Conservation (phyloP, 2,329 filamentous ascomycete genomes). For the Aspergillus oerlinghausenensis region DNA sequence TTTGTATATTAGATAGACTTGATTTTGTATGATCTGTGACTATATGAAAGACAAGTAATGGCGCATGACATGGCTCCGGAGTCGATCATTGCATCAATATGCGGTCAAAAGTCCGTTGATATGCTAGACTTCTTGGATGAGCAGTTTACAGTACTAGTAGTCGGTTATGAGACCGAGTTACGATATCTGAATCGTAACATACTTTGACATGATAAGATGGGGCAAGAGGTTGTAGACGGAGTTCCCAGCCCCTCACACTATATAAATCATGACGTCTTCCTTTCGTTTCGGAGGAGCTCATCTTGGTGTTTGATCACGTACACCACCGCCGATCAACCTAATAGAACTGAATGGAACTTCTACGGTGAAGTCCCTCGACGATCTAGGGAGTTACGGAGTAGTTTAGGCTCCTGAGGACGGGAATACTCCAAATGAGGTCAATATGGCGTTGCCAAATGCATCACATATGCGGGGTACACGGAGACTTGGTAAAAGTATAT, state of each 20-base stretch:
- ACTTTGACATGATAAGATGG: neutral
- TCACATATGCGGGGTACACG: conserved; percentile 1
- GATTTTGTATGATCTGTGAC: neutral
- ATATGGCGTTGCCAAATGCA: conserved; percentile 4
- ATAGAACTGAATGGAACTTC: neutral
- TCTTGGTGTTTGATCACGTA: neutral
- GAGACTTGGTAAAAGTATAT: neutral
- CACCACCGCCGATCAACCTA: neutral
- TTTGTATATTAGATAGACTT: conserved; percentile 3
- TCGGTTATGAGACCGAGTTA: no score
- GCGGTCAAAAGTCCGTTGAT: neutral
- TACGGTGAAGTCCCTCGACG: neutral
- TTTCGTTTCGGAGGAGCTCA: neutral
- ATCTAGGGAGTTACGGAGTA: neutral
- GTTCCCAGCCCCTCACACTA: neutral
- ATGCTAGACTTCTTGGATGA: neutral
- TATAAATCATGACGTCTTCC: neutral
- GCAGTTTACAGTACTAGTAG: neutral
- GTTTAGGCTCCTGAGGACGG: neutral
- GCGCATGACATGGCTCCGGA: neutral
- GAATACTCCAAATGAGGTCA: conserved; percentile 2
- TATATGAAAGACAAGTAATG: neutral
- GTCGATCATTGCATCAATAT: neutral
- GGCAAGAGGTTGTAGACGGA: neutral
- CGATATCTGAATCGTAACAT: no score